A percentile compares a stretch with the other conserved stretches of the same genome.
Conservation (phyloP, 768 basidiomycete genomes). For the Nidula microcarpa region DNA sequence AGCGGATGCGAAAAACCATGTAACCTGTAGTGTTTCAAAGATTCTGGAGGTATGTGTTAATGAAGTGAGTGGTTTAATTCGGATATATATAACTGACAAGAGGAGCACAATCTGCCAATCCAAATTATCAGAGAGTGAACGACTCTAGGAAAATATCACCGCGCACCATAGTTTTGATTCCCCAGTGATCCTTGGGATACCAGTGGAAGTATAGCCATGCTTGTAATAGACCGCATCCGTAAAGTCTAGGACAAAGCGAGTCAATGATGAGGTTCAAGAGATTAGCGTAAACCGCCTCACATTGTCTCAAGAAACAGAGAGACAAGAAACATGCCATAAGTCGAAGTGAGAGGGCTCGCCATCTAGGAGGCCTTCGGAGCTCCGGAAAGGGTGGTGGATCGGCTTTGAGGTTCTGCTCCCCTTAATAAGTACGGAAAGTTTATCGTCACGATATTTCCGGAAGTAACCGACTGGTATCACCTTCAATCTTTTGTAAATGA, state of each 20-base stretch:
- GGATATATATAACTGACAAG: background rate
- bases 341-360: background rate
- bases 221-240: conserved; percentile 16
- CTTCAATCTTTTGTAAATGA: too few species aligned
- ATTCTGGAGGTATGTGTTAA: conserved; percentile 2
- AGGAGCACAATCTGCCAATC: conserved; percentile 1
- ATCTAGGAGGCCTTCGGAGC: background rate
- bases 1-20: conserved; percentile 10
- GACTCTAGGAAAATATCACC: background rate
- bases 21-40: conserved; percentile 14
- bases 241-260: conserved; percentile 6
- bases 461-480: too few species aligned
- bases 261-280: background rate
- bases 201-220: conserved; percentile 17
- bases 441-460: too few species aligned
- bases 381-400: too few species aligned
- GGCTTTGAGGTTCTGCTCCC: too few species aligned
- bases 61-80: background rate
- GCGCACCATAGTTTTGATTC: conserved; percentile 11
- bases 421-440: too few species aligned
- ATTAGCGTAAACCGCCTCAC: background rate
- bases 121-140: background rate
- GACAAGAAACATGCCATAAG: background rate
- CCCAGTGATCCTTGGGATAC: conserved; percentile 15
- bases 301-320: background rate